Percentiles rank a stretch among this genome's conserved stretches.
Conservation (phyloP, 176 grass and related monocot species). For the Eremochloa ophiuroides region DNA sequence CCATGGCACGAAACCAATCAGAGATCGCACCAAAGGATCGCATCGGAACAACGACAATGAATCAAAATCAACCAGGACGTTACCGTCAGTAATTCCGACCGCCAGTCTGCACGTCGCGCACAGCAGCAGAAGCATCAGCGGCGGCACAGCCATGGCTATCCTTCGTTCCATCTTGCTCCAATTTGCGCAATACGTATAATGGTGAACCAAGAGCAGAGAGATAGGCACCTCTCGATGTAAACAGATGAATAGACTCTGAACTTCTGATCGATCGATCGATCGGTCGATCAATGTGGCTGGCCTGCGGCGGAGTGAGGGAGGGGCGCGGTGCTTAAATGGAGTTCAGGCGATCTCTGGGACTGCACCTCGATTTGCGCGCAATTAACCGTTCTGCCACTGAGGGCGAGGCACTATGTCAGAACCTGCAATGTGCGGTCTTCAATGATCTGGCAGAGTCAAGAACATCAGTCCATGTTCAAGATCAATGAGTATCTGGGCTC, state of each 20-base stretch:
- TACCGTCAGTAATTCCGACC: conserved; percentile 62
- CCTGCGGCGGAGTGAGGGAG: background rate
- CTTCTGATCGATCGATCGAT: background rate
- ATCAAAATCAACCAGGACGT: background rate
- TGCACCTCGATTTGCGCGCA: background rate
- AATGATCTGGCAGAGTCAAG: conserved; percentile 22
- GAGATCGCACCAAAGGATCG: background rate
- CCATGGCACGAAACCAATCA: background rate
- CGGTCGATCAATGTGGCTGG: background rate
- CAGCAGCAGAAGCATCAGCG: conserved; percentile 35
- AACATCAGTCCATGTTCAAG: conserved; percentile 29
- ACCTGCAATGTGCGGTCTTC: conserved; percentile 18
- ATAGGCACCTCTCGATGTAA: background rate
- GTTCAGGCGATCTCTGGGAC: background rate
- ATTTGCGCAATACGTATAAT: background rate
- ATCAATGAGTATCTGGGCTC: background rate
- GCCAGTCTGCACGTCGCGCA: conserved; percentile 16
- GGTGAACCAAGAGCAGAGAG: background rate
- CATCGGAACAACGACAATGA: background rate
- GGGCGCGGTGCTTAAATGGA: conserved; percentile 21
- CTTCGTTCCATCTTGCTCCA: conserved; percentile 27
- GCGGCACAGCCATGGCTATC: conserved; percentile 13
- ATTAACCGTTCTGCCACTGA: conserved; percentile 15
- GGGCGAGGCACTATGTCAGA: background rate
- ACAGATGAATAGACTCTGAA: background rate